These are phyloP conservation scores for Gynandropsis gynandra DNA, from an alignment of 345 rosid species.

Conservation along the genomic window DNA sequence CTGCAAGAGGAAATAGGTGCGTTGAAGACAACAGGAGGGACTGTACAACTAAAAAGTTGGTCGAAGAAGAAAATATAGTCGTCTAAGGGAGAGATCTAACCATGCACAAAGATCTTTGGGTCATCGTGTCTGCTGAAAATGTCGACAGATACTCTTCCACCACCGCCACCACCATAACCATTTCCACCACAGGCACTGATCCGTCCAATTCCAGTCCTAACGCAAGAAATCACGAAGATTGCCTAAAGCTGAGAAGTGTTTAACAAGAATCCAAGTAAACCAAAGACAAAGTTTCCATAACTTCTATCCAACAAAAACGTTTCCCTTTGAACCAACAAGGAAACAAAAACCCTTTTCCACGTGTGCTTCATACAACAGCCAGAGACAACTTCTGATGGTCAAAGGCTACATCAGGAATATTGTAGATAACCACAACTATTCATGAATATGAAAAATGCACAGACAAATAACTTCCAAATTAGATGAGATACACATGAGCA, in stretches of 20 bases:
- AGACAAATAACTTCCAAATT: background rate
- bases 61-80: conserved; percentile 12
- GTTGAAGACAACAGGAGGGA: background rate
- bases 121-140: conserved; percentile 95
- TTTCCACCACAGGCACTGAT: conserved; percentile 96
- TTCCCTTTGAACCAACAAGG: conserved; percentile 12
- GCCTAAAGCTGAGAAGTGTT: conserved; percentile 13
- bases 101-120: conserved; percentile 82
- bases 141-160: conserved; percentile 93
- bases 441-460: background rate
- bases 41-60: background rate
- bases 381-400: conserved; percentile 5
- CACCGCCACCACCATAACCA: conserved; percentile 98
- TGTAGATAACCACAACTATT: background rate
- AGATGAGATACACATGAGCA: conserved; percentile 10
- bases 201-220: conserved; percentile 88
- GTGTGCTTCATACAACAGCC: conserved; percentile 16
- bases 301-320: too few relatives aligned
- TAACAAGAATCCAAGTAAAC: conserved; percentile 21
- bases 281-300: conserved; percentile 13
- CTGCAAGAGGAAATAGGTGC: background rate
- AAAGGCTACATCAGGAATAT: background rate
- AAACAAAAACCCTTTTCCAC: background rate
- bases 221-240: conserved; percentile 17
- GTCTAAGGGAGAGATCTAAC: conserved; percentile 41